These are phyloP conservation scores for Acrocalymma vagum DNA, from an alignment of 2,329 filamentous ascomycete species.

Conservation along the genomic window DNA sequence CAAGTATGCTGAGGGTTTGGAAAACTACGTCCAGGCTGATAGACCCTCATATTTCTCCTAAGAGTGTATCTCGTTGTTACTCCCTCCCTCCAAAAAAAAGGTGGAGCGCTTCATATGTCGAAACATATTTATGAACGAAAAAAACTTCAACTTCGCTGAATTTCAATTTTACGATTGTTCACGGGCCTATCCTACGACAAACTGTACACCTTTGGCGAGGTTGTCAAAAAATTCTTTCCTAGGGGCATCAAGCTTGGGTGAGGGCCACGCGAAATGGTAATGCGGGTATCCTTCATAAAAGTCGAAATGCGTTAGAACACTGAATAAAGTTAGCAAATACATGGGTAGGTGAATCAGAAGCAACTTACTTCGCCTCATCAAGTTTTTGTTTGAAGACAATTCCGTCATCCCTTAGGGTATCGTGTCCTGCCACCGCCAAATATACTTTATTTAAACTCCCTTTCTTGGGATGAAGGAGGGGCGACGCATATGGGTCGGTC, in stretches of 20 bases:
- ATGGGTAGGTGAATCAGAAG: background rate
- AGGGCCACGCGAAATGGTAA: conserved; percentile 47
- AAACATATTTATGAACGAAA: too few species aligned
- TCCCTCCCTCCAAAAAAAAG: too few species aligned
- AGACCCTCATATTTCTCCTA: too few species aligned
- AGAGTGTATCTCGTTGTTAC: too few species aligned
- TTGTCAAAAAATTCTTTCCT: conserved; percentile 30
- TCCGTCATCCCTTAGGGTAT: conserved; percentile 47
- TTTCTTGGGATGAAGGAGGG: conserved; percentile 38
- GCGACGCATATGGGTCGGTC: conserved; percentile 41
- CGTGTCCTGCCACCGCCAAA: conserved; percentile 37
- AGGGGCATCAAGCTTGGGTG: conserved; percentile 33
- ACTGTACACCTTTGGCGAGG: conserved; percentile 33
- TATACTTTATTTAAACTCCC: conserved; percentile 43
- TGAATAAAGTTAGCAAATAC: conserved; percentile 24
- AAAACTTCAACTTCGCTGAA: too few species aligned
- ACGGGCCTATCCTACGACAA: too few species aligned
- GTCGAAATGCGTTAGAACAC: conserved; percentile 39
- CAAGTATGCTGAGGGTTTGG: too few species aligned
- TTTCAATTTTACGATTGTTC: too few species aligned
- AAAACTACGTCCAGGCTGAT: too few species aligned
- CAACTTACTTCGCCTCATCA: conserved; percentile 32
- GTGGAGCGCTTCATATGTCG: too few species aligned
- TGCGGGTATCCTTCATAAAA: conserved; percentile 48
- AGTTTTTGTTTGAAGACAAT: conserved; percentile 40